Conservation (phyloP, 2,329 filamentous ascomycete species). For the Fusarium succisae region DNA sequence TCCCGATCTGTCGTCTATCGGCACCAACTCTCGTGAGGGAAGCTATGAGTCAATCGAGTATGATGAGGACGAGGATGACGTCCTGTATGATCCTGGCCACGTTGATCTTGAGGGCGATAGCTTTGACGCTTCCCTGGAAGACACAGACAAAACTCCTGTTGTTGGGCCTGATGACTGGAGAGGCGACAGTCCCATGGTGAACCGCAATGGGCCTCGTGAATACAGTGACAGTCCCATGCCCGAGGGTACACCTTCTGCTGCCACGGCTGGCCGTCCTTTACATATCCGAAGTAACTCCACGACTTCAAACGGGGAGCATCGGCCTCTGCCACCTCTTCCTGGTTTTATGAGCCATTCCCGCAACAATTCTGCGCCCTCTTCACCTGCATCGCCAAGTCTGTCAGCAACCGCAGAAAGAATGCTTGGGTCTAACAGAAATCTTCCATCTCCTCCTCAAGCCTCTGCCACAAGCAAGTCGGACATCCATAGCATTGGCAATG, state of each 20-base stretch:
- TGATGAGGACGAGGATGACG: slow-evolving; percentile 74
- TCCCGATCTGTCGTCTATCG: slow-evolving; percentile 91
- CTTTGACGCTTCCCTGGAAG: slow-evolving; percentile 94
- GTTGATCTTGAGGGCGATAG: slow-evolving; percentile 74
- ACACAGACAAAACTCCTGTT: slow-evolving; percentile 96
- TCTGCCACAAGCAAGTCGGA: slow-evolving; percentile 76
- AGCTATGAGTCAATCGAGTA: slow-evolving; percentile 89
- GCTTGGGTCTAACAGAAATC: slow-evolving; percentile 70
- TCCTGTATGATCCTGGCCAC: slow-evolving; percentile 63
- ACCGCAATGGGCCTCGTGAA: slow-evolving; percentile 39
- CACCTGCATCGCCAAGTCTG: slow-evolving; percentile 68
- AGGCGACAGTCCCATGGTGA: slow-evolving; percentile 68
- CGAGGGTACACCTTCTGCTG: slow-evolving; percentile 55
- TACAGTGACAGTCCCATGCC: slow-evolving; percentile 78
- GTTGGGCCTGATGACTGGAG: slow-evolving; percentile 98
- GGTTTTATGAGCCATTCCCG: slow-evolving; percentile 57
- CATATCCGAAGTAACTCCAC: slow-evolving; percentile 76
- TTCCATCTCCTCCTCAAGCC: slow-evolving; percentile 79
- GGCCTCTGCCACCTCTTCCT: slow-evolving; percentile 88
- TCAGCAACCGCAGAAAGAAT: slow-evolving; percentile 78
- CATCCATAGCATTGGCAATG: slow-evolving; percentile 77
- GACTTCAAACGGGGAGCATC: slow-evolving; percentile 81
- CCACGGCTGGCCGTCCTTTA: slow-evolving; percentile 60
- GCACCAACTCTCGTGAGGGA: slow-evolving; percentile 88
- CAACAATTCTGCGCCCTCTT: slow-evolving; percentile 56